Evolutionary conservation across 23 red algal species (phyloP).

Genomic region (Cyanidioschyzon merolae): DNA sequence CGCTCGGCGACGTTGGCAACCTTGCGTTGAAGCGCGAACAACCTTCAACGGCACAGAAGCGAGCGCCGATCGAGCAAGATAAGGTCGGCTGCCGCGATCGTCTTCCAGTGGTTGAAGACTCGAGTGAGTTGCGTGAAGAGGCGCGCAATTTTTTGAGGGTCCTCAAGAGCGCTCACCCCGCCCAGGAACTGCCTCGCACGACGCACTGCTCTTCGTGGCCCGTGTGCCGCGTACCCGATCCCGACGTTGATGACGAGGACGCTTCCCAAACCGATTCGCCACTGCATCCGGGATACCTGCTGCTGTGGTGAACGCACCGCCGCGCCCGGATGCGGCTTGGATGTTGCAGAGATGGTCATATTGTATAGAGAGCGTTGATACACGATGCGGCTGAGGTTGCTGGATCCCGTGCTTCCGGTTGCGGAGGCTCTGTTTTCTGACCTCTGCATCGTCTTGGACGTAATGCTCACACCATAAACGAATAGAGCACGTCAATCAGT

Average conservation of each 20-base stretch:
- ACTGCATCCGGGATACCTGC: neutral
- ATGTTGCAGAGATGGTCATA: too few relatives aligned
- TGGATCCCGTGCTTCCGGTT: too few relatives aligned
- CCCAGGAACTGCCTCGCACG: neutral
- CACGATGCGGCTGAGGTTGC: too few relatives aligned
- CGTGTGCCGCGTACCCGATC: neutral
- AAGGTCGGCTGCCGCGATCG: neutral
- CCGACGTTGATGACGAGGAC: neutral
- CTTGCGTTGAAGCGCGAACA: neutral
- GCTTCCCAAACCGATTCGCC: neutral
- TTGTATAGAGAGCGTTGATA: too few relatives aligned
- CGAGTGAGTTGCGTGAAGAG: neutral
- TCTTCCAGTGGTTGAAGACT: neutral
- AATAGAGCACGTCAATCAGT: too few relatives aligned
- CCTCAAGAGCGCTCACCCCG: neutral
- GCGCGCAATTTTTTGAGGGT: neutral
- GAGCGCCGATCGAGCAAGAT: neutral
- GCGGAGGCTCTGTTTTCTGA: too few relatives aligned
- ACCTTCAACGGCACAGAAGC: neutral
- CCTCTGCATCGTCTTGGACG: too few relatives aligned
- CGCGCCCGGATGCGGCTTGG: too few relatives aligned
- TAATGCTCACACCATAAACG: too few relatives aligned
- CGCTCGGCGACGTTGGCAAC: neutral
- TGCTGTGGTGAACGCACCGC: too few relatives aligned
- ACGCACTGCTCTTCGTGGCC: neutral